Evolutionary conservation across 2,329 filamentous ascomycete genomes (phyloP), one percentile per base, ranked within the genome.

Genomic region (Hypomyces perniciosus): DNA sequence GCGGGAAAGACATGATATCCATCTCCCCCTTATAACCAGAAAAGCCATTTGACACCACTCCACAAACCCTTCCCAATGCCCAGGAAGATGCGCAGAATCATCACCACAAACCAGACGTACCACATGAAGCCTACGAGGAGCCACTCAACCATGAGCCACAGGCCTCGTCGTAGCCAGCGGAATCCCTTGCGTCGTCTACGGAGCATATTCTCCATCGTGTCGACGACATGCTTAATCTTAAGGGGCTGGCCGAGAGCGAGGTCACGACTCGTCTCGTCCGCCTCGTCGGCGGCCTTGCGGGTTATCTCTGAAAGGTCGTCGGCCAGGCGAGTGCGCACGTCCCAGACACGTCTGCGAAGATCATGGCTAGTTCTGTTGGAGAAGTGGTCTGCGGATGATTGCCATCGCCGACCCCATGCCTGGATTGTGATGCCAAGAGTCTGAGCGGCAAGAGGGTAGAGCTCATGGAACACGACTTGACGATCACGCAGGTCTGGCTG

Each of bases 91-190:
- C 88, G 80, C 46, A 86, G 74, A 27, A 92, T 74, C 65, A 90
- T 87, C 27, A 96, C 91, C 33, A 95, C 74, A 53, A 95, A 81
- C 90, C 92, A 97, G 12, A 95, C 84, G 68, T 86, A 90, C 90
- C 93, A 96, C 84, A 97, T 89, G 59, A 95, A 80, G 4, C 87
- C 88, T 37, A 97, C 83, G 13, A 97, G 77, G 45, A 83, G 72
- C 90, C 90, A 96, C 73, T 97, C 92, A 12, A 96, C 80, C 20
- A 85, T 70, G 49, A 90, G 82, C 79, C 90, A 97, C 10, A 89
- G 85, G 1, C 83, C 81, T 10, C 88, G 76, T 37, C 89, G 76
- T 27, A 90, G 68, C 83, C 89, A 90, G 49, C 88, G 77, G 62
- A 93, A 82, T 51, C 81, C 70, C 30, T 83, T 69, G 10, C 83